Percentiles rank a stretch among this genome's conserved stretches.
Conservation (phyloP, 78 protist genomes). For the Goniomonas avonlea region DNA sequence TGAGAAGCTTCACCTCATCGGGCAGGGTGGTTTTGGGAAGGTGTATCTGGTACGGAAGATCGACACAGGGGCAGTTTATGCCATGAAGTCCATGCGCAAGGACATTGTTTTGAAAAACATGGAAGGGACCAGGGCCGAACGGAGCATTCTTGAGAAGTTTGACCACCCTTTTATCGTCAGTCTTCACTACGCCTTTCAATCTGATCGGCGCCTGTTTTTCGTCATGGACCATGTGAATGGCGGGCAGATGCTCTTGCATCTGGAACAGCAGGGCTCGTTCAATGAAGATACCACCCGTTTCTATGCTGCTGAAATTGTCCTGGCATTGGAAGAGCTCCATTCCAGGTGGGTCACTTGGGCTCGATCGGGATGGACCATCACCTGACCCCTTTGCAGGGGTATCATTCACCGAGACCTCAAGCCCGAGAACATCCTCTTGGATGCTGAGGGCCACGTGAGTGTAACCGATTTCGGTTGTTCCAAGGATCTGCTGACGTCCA, state of each 20-base stretch:
- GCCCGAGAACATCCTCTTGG: slow-evolving; percentile 15
- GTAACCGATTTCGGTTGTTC: slow-evolving; percentile 14
- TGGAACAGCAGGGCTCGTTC: neutral
- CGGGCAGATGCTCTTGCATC: slow-evolving; percentile 1
- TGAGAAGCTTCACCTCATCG: neutral
- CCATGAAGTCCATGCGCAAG: slow-evolving; percentile 15
- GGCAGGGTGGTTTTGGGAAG: slow-evolving; percentile 6
- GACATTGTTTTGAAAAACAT: neutral
- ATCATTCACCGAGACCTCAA: slow-evolving; percentile 28
- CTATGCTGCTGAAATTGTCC: slow-evolving; percentile 1
- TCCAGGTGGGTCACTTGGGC: neutral
- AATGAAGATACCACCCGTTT: neutral
- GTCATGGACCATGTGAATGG: slow-evolving; percentile 16
- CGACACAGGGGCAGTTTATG: neutral
- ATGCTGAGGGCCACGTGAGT: neutral
- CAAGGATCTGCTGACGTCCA: too few species aligned
- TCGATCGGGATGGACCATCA: neutral
- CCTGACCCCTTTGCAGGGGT: neutral
- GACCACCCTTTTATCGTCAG: neutral
- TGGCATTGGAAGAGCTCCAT: slow-evolving; percentile 10
- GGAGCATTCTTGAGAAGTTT: neutral
- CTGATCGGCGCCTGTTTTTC: slow-evolving; percentile 2
- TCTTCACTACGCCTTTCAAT: slow-evolving; percentile 18
- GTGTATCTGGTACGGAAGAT: slow-evolving; percentile 16
- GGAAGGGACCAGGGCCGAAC: slow-evolving; percentile 2